A percentile compares a stretch with the other conserved stretches of the same genome.
Evolutionary conservation across 148 eudicot genomes (phyloP).

Genomic region (Pharnaceum exiguum): DNA sequence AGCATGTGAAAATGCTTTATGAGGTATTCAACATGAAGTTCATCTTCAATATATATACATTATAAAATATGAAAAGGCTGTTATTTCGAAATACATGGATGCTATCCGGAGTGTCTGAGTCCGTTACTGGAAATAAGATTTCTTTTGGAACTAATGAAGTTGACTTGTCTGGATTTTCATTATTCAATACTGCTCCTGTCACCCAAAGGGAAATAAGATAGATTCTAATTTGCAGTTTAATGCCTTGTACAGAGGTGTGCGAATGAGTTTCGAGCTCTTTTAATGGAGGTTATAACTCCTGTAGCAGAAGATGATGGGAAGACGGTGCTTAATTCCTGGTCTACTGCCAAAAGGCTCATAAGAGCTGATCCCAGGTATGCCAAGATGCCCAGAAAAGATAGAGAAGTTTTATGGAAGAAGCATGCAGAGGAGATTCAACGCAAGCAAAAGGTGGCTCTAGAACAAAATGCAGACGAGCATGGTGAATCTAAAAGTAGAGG

Average conservation of each 20-base stretch:
- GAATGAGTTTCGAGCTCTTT: constrained; percentile 54
- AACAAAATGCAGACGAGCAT: constrained; percentile 47
- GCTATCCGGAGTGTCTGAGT: no score
- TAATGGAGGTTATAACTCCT: constrained; percentile 60
- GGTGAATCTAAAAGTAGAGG: constrained; percentile 34
- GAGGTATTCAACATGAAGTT: constrained; percentile 49
- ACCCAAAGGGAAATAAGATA: not conserved
- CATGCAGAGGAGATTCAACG: constrained; percentile 74
- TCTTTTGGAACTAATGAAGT: no score
- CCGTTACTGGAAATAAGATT: no score
- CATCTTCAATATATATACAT: not conserved
- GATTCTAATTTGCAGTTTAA: constrained; percentile 16
- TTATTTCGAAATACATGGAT: no score
- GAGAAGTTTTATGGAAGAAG: constrained; percentile 83
- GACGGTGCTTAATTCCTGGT: constrained; percentile 82
- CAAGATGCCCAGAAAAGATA: constrained; percentile 74
- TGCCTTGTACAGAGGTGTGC: constrained; percentile 49
- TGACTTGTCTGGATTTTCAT: no score
- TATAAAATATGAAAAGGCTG: no score
- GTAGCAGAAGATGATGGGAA: constrained; percentile 77
- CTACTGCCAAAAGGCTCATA: constrained; percentile 75
- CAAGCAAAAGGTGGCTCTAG: constrained; percentile 39
- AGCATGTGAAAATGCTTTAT: constrained; percentile 74
- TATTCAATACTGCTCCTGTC: not conserved
- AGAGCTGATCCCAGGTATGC: constrained; percentile 65